Base-by-base conservation (phyloP, 2,329 filamentous ascomycete genomes). In the Parascedosporium putredinis region DNA sequence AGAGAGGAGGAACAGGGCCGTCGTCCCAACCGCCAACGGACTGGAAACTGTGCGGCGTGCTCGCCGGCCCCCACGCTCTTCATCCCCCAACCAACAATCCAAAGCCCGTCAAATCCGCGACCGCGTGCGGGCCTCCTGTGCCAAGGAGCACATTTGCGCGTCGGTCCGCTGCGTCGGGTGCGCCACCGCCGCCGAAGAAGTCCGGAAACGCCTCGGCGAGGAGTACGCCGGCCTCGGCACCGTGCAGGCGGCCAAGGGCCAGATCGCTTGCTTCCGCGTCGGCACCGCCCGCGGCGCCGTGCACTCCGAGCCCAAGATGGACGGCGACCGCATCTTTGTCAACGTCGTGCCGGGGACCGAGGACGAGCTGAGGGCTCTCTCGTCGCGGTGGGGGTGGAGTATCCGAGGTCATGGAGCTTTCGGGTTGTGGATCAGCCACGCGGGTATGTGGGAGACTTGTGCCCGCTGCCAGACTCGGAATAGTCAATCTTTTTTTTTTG, bases 21-120 rank as follows among this genome's bases (percentile, higher is more conserved):
- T n/a, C n/a, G n/a, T n/a, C 10, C 36, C 42, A 0, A 56, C 53
- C 2, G 68, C 68, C n/a, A 62, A 69, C n/a, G n/a, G n/a, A n/a
- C 54, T 75, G 71, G 70, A 75, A 75, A 59, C 61, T 75, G 1
- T 69, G 67, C 54, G 65, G 70, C 2, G 69, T 71, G 0, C 62
- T 75, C 8, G 63, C 73, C 1, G 72, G 72, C 2, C 69, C 72
- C 64, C 2, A 75, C 72, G 0, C 59, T 74, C 16, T 75, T 75
- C 59, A 62, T 71, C 20, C 59, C 64, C 2, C 27, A 59, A 0
- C 18, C 56, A 64, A 33, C 64, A 66, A 25, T 8, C 52, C 0
- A 29, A 50, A 1, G 70, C 71, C 0, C 63, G 70, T 2, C 8
- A 51, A 1, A 57, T 59, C 0, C 66, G 70, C 48, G 53, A 55